Base-by-base conservation (phyloP, 2,329 filamentous ascomycete species). In the Chrysosporium queenslandicum region DNA sequence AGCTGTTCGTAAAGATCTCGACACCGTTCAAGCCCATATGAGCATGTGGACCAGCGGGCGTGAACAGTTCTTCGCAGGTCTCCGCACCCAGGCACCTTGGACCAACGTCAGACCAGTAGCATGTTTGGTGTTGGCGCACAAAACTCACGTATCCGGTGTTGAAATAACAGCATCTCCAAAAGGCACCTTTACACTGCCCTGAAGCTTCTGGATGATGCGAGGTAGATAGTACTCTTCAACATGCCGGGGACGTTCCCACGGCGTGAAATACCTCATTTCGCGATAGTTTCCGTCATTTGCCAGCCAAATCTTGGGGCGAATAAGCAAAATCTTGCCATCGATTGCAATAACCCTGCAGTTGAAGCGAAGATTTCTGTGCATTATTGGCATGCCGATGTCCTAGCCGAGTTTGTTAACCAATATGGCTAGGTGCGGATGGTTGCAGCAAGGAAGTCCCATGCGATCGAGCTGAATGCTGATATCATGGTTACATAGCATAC, bases 1-100 rank as follows among this genome's bases (percentile, higher is more conserved):
- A 80, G 4, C 76, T 79, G 66, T 89, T 89, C 5, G 79, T 79
- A 56, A 85, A 76, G 51, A 87, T 80, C 43, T 87, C 86, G 7
- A 80, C 78, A 1, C 86, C 86, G 57, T 85, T 77, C 1, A 87
- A 70, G 12, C 76, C 75, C 73, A 81, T 80, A 20, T 72, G 66
- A 18, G 74, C 75, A 55, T 80, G 77, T 1, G 80, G 78, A 11
- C 70, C 70, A 47, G 63, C 57, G 9, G 78, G 77, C 1, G 77
- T 80, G 63, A 80, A 83, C 2, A 83, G 68, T 59, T 84, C 80
- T 64, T 86, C 82, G 59, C 55, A 56, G 2, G 55, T 56, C 36
- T 61, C 59, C 6, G 57, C 56, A n/a, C 58, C 78, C 49, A 85
- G 68, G 50, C 75, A 75, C 1, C 49, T 51, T 43, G 20, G 23